A percentile compares a stretch with the other conserved stretches of the same genome.
Conservation (phyloP, 306 rosid species). For the Begonia peltatifolia region DNA sequence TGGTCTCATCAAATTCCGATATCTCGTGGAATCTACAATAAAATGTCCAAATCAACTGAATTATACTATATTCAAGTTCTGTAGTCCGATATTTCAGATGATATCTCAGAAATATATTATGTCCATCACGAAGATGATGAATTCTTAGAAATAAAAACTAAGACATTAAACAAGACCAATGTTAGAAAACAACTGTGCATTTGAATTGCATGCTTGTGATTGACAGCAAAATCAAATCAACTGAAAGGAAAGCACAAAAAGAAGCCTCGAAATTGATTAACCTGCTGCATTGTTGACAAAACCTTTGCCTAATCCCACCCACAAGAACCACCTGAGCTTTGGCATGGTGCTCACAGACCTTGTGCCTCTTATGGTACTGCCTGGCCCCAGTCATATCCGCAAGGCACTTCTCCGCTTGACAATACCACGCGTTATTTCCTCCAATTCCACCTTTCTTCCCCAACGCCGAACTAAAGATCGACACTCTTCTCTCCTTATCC, state of each 20-base stretch:
- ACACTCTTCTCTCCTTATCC: slow-evolving; percentile 24
- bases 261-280: slow-evolving; percentile 10
- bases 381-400: slow-evolving; percentile 47
- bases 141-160: too few species aligned
- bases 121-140: too few species aligned
- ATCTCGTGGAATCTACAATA: slow-evolving; percentile 51
- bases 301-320: slow-evolving; percentile 37
- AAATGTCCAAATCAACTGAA: too few species aligned
- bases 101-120: too few species aligned
- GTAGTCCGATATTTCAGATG: too few species aligned
- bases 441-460: slow-evolving; percentile 16
- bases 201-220: too few species aligned
- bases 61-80: too few species aligned
- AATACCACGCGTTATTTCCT: slow-evolving; percentile 18
- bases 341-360: slow-evolving; percentile 54
- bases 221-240: not conserved
- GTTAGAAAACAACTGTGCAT: not conserved
- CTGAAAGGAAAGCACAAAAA: not conserved
- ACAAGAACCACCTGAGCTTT: slow-evolving; percentile 58
- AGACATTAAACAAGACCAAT: not conserved
- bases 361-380: slow-evolving; percentile 51
- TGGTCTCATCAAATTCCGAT: slow-evolving; percentile 47
- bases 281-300: slow-evolving; percentile 92
- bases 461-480: slow-evolving; percentile 8
- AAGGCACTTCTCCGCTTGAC: slow-evolving; percentile 58